phyloP scores from a whole-genome alignment of 495 filamentous ascomycete genomes.

The Rostrohypoxylon terebratum region DNA sequence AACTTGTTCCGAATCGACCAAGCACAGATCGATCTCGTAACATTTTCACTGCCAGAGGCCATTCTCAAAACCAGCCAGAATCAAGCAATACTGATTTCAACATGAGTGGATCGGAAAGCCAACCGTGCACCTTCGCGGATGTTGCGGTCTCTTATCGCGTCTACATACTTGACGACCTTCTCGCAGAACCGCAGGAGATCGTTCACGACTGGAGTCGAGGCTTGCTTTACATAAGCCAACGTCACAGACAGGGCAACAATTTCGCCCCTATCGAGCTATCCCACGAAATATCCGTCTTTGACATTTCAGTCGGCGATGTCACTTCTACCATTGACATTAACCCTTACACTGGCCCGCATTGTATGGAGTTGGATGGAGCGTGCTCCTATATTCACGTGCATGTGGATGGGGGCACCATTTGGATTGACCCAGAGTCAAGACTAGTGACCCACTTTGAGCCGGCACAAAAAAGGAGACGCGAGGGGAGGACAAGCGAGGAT shows the following conservation, averaged over 20 bases:
- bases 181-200: slow-evolving; percentile 46
- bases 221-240: slow-evolving; percentile 43
- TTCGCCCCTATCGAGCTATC: slow-evolving; percentile 43
- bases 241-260: slow-evolving; percentile 39
- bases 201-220: slow-evolving; percentile 43
- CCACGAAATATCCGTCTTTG: slow-evolving; percentile 39
- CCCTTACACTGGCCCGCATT: slow-evolving; percentile 42
- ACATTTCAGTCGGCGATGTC: slow-evolving; percentile 34
- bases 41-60: slow-evolving; percentile 10
- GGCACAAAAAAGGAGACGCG: slow-evolving; percentile 22
- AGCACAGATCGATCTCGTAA: slow-evolving; percentile 7
- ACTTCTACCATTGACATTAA: slow-evolving; percentile 38
- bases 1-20: slow-evolving; percentile 13
- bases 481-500: slow-evolving; percentile 36
- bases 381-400: slow-evolving; percentile 43
- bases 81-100: slow-evolving; percentile 7
- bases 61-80: not conserved
- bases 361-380: slow-evolving; percentile 38
- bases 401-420: slow-evolving; percentile 41
- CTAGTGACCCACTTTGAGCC: slow-evolving; percentile 41
- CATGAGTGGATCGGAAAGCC: slow-evolving; percentile 30
- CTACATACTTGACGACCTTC: slow-evolving; percentile 47
- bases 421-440: slow-evolving; percentile 39
- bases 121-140: slow-evolving; percentile 39
- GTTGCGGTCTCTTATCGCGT: slow-evolving; percentile 43